Evolutionary conservation across 495 filamentous ascomycete genomes (phyloP).

Genomic region (Parathielavia hyrcaniae): DNA sequence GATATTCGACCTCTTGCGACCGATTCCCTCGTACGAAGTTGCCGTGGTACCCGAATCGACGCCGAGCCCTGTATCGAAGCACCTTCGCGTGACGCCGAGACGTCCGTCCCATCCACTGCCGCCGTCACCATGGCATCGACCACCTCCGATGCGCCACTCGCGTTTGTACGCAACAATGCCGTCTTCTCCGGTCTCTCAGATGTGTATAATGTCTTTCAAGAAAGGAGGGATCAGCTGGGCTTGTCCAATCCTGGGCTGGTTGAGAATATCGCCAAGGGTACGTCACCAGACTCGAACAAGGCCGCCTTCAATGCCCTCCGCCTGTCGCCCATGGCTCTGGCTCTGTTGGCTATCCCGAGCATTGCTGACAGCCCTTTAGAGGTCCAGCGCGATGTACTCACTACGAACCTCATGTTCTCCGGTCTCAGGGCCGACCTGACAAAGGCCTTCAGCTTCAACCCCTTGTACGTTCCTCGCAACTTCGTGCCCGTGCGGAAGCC

Average conservation of each 20-base stretch:
- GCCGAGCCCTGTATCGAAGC: conserved; percentile 13
- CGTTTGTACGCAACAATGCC: conserved; percentile 66
- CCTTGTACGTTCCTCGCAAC: conserved; percentile 45
- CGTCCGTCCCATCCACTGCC: conserved; percentile 13
- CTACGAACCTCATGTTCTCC: conserved; percentile 91
- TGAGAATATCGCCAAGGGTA: conserved; percentile 70
- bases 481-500: not conserved
- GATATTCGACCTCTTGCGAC: not conserved
- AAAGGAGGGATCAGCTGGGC: conserved; percentile 78
- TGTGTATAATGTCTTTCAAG: conserved; percentile 74
- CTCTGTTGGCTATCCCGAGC: not conserved
- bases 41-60: not conserved
- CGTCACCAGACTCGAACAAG: conserved; percentile 8
- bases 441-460: conserved; percentile 86
- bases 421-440: conserved; percentile 92
- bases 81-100: conserved; percentile 16
- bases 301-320: not conserved
- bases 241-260: conserved; percentile 87
- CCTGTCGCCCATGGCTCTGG: not conserved
- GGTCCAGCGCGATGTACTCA: conserved; percentile 89
- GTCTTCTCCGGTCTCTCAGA: conserved; percentile 62
- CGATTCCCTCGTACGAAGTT: not conserved
- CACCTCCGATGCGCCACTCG: conserved; percentile 49
- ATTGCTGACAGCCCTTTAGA: conserved; percentile 43
- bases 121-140: conserved; percentile 39